These are phyloP conservation scores for Kandelia obovata DNA, from an alignment of 345 rosid species.

Conservation along the genomic window DNA sequence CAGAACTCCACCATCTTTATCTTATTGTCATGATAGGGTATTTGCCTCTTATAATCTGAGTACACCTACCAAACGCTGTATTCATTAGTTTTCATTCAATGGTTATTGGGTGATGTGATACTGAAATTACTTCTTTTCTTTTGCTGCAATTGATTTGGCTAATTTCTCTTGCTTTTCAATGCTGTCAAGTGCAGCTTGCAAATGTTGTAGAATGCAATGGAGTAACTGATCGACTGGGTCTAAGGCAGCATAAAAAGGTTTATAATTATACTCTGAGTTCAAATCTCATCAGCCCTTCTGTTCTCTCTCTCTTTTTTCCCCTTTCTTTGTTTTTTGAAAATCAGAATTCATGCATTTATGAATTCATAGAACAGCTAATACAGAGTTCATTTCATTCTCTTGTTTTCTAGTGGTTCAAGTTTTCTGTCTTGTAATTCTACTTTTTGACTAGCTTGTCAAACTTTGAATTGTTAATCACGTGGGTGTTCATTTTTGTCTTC, in stretches of 20 bases:
- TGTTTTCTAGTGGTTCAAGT: no score
- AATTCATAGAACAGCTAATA: no score
- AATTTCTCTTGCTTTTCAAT: constrained; percentile 4
- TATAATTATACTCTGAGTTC: not conserved
- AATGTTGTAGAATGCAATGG: constrained; percentile 37
- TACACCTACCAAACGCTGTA: not conserved
- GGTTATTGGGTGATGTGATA: constrained; percentile 1
- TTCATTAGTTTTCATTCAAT: not conserved
- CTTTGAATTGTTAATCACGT: not conserved
- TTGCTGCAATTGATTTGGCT: not conserved
- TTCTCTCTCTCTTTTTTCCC: no score
- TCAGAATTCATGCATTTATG: no score
- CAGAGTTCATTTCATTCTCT: no score
- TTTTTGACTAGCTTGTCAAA: no score
- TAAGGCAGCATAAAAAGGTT: constrained; percentile 81
- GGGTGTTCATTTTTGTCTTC: not conserved
- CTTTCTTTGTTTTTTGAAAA: no score
- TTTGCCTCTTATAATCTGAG: constrained; percentile 12
- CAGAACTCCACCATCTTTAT: constrained; percentile 82
- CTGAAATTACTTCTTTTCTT: not conserved
- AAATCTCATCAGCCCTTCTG: no score
- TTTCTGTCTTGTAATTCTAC: no score
- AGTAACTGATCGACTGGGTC: constrained; percentile 38
- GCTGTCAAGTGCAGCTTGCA: constrained; percentile 38
- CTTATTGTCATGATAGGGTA: constrained; percentile 61